These are phyloP conservation scores for Tolypocladium album DNA, from an alignment of 2,329 filamentous ascomycete species.

Conservation along the genomic window DNA sequence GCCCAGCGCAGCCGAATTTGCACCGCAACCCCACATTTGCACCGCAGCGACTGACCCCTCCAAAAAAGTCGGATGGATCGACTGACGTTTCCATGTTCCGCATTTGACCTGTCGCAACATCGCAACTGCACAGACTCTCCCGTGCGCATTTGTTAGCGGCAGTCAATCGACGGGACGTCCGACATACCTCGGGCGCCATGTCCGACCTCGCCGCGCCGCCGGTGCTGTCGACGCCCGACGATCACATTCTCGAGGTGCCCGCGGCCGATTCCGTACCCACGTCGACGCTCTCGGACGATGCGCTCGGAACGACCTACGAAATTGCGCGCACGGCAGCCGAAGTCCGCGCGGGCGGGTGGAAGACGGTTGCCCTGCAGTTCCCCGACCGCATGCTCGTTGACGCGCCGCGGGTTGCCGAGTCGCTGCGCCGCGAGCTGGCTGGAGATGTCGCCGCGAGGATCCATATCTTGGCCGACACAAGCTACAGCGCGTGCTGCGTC, in stretches of 20 bases:
- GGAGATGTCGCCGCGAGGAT: slow-evolving; percentile 30
- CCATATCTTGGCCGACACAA: slow-evolving; percentile 88
- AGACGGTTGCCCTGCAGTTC: slow-evolving; percentile 82
- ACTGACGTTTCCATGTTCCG: not conserved
- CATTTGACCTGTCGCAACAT: not conserved
- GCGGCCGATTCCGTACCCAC: slow-evolving; percentile 22
- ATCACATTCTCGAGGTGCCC: slow-evolving; percentile 44
- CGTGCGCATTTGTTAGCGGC: not conserved
- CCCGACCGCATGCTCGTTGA: slow-evolving; percentile 87
- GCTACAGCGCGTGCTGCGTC: slow-evolving; percentile 93
- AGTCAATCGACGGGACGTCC: not conserved
- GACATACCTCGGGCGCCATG: slow-evolving; percentile 22
- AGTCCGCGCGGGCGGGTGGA: slow-evolving; percentile 62
- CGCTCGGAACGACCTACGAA: slow-evolving; percentile 72
- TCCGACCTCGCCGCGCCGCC: slow-evolving; percentile 41
- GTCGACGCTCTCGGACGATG: slow-evolving; percentile 45
- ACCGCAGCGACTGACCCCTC: not conserved
- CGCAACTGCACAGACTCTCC: not conserved
- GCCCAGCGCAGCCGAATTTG: no score
- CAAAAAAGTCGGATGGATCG: not conserved
- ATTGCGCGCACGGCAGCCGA: slow-evolving; percentile 68
- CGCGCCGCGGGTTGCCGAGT: slow-evolving; percentile 66
- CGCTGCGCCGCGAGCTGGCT: slow-evolving; percentile 22
- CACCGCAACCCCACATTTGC: no score
- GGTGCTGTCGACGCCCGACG: slow-evolving; percentile 53